Percentiles rank a stretch among this genome's conserved stretches.
These are phyloP conservation scores for Colletotrichum lentis DNA, from an alignment of 2,329 filamentous ascomycete species.

Conservation along the genomic window DNA sequence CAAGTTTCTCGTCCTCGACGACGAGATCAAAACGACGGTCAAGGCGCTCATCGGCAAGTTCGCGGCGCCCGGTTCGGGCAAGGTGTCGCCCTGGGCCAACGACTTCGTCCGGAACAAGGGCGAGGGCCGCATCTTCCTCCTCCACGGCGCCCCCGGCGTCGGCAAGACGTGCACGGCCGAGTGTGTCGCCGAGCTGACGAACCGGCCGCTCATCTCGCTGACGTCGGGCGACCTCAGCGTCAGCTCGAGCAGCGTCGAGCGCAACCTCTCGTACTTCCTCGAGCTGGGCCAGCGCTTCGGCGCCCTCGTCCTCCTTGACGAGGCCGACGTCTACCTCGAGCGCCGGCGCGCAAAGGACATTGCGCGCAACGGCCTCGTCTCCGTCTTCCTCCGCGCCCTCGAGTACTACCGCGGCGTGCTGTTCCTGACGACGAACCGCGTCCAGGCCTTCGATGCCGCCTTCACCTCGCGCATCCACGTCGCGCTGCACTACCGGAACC, in stretches of 20 bases:
- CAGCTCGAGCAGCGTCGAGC: slow-evolving; percentile 50
- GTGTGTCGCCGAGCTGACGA: slow-evolving; percentile 60
- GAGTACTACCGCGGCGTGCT: slow-evolving; percentile 62
- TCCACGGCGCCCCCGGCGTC: slow-evolving; percentile 63
- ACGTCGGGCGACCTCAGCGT: slow-evolving; percentile 59
- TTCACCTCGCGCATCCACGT: slow-evolving; percentile 47
- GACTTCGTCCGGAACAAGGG: slow-evolving; percentile 49
- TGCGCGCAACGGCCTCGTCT: slow-evolving; percentile 57
- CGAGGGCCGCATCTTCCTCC: slow-evolving; percentile 59
- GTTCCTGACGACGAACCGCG: slow-evolving; percentile 61
- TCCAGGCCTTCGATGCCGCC: slow-evolving; percentile 48
- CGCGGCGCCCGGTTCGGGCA: slow-evolving; percentile 49
- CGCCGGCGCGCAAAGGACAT: slow-evolving; percentile 55
- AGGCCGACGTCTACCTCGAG: slow-evolving; percentile 69
- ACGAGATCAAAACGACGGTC: slow-evolving; percentile 58
- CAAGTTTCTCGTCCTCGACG: slow-evolving; percentile 59
- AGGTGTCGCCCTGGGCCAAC: slow-evolving; percentile 56
- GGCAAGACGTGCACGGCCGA: slow-evolving; percentile 67
- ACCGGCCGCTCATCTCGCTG: slow-evolving; percentile 60
- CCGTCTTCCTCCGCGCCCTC: slow-evolving; percentile 59
- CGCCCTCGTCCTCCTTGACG: slow-evolving; percentile 64
- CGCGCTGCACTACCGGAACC: slow-evolving; percentile 44
- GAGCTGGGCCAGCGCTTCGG: slow-evolving; percentile 59
- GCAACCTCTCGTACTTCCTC: slow-evolving; percentile 58
- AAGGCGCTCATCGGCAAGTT: slow-evolving; percentile 59